Evolutionary conservation across 768 basidiomycete species (phyloP).

Genomic region (Termitomyces sp.): DNA sequence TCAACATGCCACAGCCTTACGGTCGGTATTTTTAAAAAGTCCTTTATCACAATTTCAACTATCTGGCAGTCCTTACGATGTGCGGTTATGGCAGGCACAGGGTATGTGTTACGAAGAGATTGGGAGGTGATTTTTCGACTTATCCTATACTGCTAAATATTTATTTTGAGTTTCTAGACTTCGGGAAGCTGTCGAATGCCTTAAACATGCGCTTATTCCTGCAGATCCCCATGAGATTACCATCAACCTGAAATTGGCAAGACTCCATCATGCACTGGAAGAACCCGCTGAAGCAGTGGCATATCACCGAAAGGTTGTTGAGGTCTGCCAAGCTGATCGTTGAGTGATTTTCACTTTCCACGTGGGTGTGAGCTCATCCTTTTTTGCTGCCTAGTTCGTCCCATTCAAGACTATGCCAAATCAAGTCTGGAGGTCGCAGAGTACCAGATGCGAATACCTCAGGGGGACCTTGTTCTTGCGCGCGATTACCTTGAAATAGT

Average conservation of each 20-base stretch:
- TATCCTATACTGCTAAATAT: neutral
- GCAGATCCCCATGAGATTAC: conserved; percentile 73
- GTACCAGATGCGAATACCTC: conserved; percentile 58
- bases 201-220: conserved; percentile 82
- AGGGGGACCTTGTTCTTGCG: conserved; percentile 66
- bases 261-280: conserved; percentile 59
- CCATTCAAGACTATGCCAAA: conserved; percentile 73
- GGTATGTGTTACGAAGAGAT: conserved; percentile 93
- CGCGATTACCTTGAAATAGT: conserved; percentile 69
- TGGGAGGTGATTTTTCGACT: conserved; percentile 51
- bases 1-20: conserved; percentile 88
- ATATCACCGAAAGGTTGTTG: conserved; percentile 77
- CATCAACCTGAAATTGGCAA: conserved; percentile 70
- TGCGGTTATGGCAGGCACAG: conserved; percentile 93
- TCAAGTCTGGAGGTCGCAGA: conserved; percentile 84
- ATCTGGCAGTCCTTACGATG: conserved; percentile 78
- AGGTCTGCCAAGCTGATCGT: conserved; percentile 64
- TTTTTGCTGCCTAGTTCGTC: conserved; percentile 42
- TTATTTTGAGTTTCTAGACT: conserved; percentile 38
- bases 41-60: neutral
- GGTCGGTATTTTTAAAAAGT: conserved; percentile 37
- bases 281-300: conserved; percentile 66
- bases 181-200: conserved; percentile 86
- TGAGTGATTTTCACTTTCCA: conserved; percentile 19
- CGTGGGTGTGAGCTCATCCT: conserved; percentile 17